phyloP scores from a whole-genome alignment of 345 rosid species.

The Populus nigra region DNA sequence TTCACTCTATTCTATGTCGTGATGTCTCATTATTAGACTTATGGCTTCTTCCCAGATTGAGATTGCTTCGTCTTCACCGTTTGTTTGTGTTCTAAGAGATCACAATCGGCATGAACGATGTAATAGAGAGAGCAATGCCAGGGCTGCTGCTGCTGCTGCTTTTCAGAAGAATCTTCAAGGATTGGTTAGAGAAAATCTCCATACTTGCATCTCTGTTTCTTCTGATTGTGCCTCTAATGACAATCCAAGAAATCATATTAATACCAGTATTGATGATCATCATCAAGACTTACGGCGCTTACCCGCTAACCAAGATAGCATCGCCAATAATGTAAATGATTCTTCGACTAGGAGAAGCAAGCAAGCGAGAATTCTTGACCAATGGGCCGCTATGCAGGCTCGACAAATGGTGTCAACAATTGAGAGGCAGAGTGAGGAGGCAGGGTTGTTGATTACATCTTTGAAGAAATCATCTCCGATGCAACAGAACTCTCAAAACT shows the following conservation, averaged over 20 bases:
- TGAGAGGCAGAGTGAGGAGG: slow-evolving; percentile 33
- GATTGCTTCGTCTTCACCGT: slow-evolving; percentile 52
- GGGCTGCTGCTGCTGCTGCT: slow-evolving; percentile 33
- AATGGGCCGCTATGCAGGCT: slow-evolving; percentile 47
- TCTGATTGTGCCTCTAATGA: slow-evolving; percentile 14
- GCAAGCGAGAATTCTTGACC: slow-evolving; percentile 35
- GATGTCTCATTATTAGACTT: not conserved
- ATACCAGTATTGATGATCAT: not conserved
- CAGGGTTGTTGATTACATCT: slow-evolving; percentile 19
- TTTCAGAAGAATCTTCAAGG: slow-evolving; percentile 63
- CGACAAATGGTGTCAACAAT: slow-evolving; percentile 34
- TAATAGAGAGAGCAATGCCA: slow-evolving; percentile 37
- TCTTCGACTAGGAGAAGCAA: slow-evolving; percentile 11
- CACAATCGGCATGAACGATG: slow-evolving; percentile 44
- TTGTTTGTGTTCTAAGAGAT: slow-evolving; percentile 62
- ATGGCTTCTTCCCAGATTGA: slow-evolving; percentile 80
- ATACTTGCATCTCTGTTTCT: slow-evolving; percentile 32
- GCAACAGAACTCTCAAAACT: not conserved
- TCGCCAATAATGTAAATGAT: not conserved
- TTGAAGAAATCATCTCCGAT: slow-evolving; percentile 10
- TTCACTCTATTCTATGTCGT: not conserved
- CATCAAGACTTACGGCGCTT: slow-evolving; percentile 3
- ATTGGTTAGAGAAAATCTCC: slow-evolving; percentile 59
- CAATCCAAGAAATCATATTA: slow-evolving; percentile 11
- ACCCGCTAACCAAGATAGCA: slow-evolving; percentile 12